These are phyloP conservation scores for Barbarea vulgaris DNA, from an alignment of 345 rosid species.

Conservation along the genomic window DNA sequence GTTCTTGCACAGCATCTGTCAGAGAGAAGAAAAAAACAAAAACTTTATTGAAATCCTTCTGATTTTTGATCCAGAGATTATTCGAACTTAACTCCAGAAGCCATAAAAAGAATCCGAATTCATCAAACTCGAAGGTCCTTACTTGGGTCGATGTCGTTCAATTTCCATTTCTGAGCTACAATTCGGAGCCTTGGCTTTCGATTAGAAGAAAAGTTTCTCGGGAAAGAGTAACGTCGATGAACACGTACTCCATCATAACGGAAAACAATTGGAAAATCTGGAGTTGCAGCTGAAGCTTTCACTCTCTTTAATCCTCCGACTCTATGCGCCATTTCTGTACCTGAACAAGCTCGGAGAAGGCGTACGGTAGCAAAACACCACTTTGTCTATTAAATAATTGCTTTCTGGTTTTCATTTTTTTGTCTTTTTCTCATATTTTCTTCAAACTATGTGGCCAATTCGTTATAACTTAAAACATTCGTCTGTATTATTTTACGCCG, in stretches of 20 bases:
- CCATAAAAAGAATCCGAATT: neutral
- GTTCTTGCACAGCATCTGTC: slow-evolving; percentile 77
- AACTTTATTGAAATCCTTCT: neutral
- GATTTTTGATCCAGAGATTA: neutral
- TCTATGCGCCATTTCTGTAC: slow-evolving; percentile 36
- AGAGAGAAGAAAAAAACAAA: neutral
- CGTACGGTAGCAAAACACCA: slow-evolving; percentile 33
- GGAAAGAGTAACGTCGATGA: slow-evolving; percentile 29
- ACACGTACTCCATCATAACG: neutral
- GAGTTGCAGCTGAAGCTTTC: slow-evolving; percentile 4
- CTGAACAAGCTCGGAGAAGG: slow-evolving; percentile 12
- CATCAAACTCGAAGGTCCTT: slow-evolving; percentile 28
- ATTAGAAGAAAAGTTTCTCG: slow-evolving; percentile 31
- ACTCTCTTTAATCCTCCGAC: slow-evolving; percentile 26
- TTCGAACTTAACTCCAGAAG: neutral
- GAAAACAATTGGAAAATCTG: slow-evolving; percentile 1
- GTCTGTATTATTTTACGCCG: neutral
- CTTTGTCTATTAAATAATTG: slow-evolving; percentile 23
- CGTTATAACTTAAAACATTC: neutral
- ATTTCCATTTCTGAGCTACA: slow-evolving; percentile 69
- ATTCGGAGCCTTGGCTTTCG: slow-evolving; percentile 56
- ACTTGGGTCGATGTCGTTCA: slow-evolving; percentile 66
- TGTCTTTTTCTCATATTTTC: neutral
- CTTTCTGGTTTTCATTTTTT: slow-evolving; percentile 25
- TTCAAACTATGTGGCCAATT: slow-evolving; percentile 1